Percentiles rank a stretch among this genome's conserved stretches.
Conservation (phyloP, 768 basidiomycete species). For the Gloeophyllum trabeum region DNA sequence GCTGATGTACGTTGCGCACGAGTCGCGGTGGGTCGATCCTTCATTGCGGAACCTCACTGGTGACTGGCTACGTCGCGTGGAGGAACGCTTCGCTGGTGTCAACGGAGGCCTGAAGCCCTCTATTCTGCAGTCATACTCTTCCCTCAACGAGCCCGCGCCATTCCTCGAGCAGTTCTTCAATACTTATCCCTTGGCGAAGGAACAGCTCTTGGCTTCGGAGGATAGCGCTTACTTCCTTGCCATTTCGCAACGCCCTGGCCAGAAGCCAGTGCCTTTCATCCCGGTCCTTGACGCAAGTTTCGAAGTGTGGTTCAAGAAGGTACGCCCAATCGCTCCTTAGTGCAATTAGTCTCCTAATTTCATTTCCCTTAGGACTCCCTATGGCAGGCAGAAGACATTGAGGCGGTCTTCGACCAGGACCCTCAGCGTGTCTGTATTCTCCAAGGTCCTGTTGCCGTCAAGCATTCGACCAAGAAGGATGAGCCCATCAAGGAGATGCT, state of each 20-base stretch:
- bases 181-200: conserved; percentile 69
- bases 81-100: conserved; percentile 90
- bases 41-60: conserved; percentile 89
- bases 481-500: conserved; percentile 91
- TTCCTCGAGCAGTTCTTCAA: conserved; percentile 81
- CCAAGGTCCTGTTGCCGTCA: conserved; percentile 92
- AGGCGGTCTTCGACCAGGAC: conserved; percentile 97
- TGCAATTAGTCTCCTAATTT: conserved; percentile 3
- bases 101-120: conserved; percentile 77
- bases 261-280: conserved; percentile 98
- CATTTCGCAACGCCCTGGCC: conserved; percentile 90
- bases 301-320: conserved; percentile 99
- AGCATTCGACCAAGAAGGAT: conserved; percentile 79
- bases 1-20: conserved; percentile 88
- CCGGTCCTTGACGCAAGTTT: conserved; percentile 88
- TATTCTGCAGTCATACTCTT: conserved; percentile 69
- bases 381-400: conserved; percentile 97
- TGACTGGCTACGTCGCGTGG: conserved; percentile 93
- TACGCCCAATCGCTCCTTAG: conserved; percentile 17
- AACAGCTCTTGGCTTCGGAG: conserved; percentile 85
- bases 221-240: conserved; percentile 94
- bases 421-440: conserved; percentile 97
- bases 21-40: conserved; percentile 88
- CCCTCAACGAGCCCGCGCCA: conserved; percentile 70
- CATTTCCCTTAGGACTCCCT: conserved; percentile 66